Evolutionary conservation across 2,329 filamentous ascomycete genomes (phyloP), one percentile per base, ranked within the genome.

Genomic region (Pestalotiopsis sp.): DNA sequence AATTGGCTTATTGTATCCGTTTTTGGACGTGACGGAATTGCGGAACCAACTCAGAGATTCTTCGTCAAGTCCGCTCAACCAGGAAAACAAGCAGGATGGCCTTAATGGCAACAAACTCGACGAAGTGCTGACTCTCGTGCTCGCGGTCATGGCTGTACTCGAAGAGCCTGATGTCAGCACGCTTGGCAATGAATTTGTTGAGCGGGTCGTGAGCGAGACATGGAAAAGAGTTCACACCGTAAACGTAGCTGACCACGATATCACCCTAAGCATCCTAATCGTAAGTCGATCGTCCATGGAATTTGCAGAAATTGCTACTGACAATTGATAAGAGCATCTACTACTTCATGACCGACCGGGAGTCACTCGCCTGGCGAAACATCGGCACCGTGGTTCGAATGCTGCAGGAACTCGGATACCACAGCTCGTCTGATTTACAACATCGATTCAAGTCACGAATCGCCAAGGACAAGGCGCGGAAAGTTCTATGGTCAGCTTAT

Each of bases 351-450:
- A 60, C 52, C 13, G 65, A 66, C n/a, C 14, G 57, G 27, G 65
- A 66, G 55, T 39, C 41, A 17, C 38, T 66, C 17, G 65, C 65
- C 7, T 66, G 65, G 65, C 55, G 65, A 31, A 66, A 39, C 17
- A 60, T 66, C 17, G 65, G 65, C 38, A 39, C 17, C 9, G 65
- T 61, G 17, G 31, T 61, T 5, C 39, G 65, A 31, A 66, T 66
- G 65, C 36, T 61, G 9, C 65, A 60, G 25, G 65, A 66, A 38
- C 52, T 66, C 5, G 65, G 65, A 4, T 61, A 60, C 17, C 65
- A 66, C 49, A 66, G 20, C 38, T 66, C 52, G 77, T 11, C 78
- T 81, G 58, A 81, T 78, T 13, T 81, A 82, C 55, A 72, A 72
- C 2, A 78, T 36, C 57, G 65, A 13, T 66, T 65, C 64, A 65